Evolutionary conservation across 768 basidiomycete genomes (phyloP).

Genomic region (Guyanaporus albipodus): DNA sequence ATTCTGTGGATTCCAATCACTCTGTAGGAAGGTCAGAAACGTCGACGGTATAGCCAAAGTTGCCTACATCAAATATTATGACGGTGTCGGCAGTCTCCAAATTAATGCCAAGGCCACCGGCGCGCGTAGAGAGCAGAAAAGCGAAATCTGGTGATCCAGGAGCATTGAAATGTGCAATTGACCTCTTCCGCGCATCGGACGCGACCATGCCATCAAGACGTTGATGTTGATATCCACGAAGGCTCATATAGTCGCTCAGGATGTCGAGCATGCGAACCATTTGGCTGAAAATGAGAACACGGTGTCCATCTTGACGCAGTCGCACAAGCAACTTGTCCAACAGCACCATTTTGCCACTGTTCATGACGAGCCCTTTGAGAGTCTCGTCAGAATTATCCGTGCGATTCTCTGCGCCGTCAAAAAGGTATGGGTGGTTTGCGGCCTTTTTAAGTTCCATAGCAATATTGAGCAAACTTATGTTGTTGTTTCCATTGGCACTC

Average conservation of each 20-base stretch:
- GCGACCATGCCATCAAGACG: constrained; percentile 94
- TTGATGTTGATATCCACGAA: constrained; percentile 89
- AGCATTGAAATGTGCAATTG: constrained; percentile 96
- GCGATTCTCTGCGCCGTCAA: constrained; percentile 86
- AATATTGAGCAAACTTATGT: constrained; percentile 95
- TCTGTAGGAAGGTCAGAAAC: constrained; percentile 45
- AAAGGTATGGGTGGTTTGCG: constrained; percentile 95
- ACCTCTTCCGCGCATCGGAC: constrained; percentile 89
- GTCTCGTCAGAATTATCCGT: constrained; percentile 70
- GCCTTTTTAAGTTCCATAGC: constrained; percentile 99
- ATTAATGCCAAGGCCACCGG: constrained; percentile 97
- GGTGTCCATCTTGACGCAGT: constrained; percentile 87
- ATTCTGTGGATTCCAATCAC: constrained; percentile 98
- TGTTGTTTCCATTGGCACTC: constrained; percentile 82
- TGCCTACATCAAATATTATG: constrained; percentile 93
- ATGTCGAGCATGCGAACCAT: constrained; percentile 99
- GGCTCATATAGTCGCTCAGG: constrained; percentile 91
- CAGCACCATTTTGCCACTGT: constrained; percentile 96
- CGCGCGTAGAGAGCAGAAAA: constrained; percentile 93
- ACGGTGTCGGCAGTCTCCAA: constrained; percentile 98
- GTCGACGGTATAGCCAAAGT: background rate
- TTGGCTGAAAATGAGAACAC: constrained; percentile 98
- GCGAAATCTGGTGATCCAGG: constrained; percentile 93
- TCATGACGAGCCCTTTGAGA: constrained; percentile 96
- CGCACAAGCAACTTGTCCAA: constrained; percentile 94